Evolutionary conservation across 192 early-diverging fungal genomes (phyloP).

Genomic region (Coemansia biformis): DNA sequence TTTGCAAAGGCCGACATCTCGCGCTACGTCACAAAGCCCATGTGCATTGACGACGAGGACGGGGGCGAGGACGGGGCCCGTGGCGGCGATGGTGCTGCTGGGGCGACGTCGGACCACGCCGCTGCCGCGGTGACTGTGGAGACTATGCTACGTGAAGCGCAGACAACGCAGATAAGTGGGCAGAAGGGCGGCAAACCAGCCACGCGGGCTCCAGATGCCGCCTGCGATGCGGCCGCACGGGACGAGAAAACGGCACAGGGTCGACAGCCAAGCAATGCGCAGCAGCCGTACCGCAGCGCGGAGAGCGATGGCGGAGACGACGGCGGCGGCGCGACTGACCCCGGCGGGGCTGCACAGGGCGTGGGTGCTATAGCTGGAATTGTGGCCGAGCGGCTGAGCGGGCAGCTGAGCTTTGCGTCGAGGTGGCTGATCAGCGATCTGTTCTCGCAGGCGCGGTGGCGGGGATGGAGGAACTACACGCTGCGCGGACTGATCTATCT

Average conservation of each 20-base stretch:
- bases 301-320: background rate
- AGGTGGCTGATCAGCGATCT: conserved; percentile 48
- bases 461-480: conserved; percentile 47
- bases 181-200: no score
- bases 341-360: no score
- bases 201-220: no score
- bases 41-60: conserved; percentile 27
- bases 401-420: conserved; percentile 47
- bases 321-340: no score
- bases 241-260: no score
- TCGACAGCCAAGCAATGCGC: background rate
- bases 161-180: conserved; percentile 24
- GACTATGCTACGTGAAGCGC: conserved; percentile 46
- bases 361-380: no score
- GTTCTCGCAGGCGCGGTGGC: conserved; percentile 47
- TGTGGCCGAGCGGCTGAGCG: conserved; percentile 34
- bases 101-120: background rate
- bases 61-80: background rate
- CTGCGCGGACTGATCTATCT: conserved; percentile 38
- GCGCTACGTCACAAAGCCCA: conserved; percentile 36
- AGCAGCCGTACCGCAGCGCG: background rate
- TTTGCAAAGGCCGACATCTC: conserved; percentile 41
- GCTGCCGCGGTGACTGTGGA: conserved; percentile 18
- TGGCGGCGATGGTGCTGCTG: background rate
- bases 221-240: no score